Base-by-base conservation (phyloP, 108 stramenopile genomes). In the Skeletonema potamos region DNA sequence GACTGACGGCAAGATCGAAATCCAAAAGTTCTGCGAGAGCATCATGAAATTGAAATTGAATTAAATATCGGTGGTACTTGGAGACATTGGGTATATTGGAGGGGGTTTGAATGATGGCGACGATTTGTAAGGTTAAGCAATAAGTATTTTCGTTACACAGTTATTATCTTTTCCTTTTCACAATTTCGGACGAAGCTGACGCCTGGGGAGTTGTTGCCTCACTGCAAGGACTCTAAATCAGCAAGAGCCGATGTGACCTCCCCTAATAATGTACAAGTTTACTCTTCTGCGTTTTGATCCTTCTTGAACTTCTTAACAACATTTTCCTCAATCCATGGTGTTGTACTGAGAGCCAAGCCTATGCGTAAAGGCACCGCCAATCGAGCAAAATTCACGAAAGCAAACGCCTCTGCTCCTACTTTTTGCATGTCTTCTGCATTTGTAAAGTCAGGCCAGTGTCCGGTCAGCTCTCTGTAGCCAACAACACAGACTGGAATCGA, bases 321-420 rank as follows among this genome's bases (percentile, higher is more conserved):
- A 70, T 92, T 94, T n/a, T 84, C 78, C 29, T 94, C 85, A 51
- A 94, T 80, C 91, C 91, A 94, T 6, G 77, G 72, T 11, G 91
- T 89, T 3, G 93, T 94, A 66, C 85, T 82, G 60, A 92, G 60
- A 27, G 91, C 94, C 66, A 92, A 65, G 11, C 94, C 94, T 58
- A 95, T 90, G 46, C 94, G 72, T 20, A 95, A 73, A 8, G 94
- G 94, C 18, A 95, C 90, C 4, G 94, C 94, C 60, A 95, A 89
- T 59, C 94, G 72, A 18, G 94, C 94, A 84, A 95, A 90, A 66
- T 92, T 95, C 55, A 92, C 90, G 82, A 95, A 95, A 11, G 94
- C 94, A 86, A 93, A 93, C 6, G 92, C 92, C 78, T 93, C 92
- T 5, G 86, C 92, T n/a, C 87, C 86, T 11, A 95, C 58, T 68